Conservation (phyloP, 306 rosid genomes). For the Myrica gale region DNA sequence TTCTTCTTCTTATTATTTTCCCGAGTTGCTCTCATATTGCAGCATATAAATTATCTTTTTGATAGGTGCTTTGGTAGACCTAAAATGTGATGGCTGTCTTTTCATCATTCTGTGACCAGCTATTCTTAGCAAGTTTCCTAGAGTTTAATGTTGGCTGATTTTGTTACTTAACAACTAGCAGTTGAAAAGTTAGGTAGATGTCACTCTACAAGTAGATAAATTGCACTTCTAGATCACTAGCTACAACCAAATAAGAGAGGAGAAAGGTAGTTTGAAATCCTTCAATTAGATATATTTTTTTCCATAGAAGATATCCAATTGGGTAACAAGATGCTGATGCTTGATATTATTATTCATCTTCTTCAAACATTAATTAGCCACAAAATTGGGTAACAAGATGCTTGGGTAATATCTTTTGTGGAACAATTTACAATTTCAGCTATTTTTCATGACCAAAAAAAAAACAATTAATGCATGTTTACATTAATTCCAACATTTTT, state of each 20-base stretch:
- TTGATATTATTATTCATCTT: too few relatives aligned
- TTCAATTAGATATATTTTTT: not conserved
- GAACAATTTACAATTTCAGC: too few relatives aligned
- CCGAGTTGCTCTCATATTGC: too few relatives aligned
- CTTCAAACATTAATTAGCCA: too few relatives aligned
- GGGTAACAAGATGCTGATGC: too few relatives aligned
- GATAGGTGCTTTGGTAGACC: not conserved
- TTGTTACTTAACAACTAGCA: conserved; percentile 27
- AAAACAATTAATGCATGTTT: too few relatives aligned
- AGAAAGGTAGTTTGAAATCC: not conserved
- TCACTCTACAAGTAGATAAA: not conserved
- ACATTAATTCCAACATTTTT: not conserved
- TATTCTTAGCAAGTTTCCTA: not conserved
- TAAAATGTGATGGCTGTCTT: conserved; percentile 1
- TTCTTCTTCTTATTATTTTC: not conserved
- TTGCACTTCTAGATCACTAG: not conserved
- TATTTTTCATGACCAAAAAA: too few relatives aligned
- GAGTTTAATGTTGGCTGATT: conserved; percentile 3
- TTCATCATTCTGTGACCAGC: not conserved
- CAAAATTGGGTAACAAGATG: too few relatives aligned
- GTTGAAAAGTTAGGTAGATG: conserved; percentile 18
- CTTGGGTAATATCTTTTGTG: too few relatives aligned
- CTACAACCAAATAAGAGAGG: not conserved
- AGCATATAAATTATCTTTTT: too few relatives aligned
- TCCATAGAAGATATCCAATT: too few relatives aligned